Conservation (phyloP, 352 stramenopile species). For the Pythium diclinum region DNA sequence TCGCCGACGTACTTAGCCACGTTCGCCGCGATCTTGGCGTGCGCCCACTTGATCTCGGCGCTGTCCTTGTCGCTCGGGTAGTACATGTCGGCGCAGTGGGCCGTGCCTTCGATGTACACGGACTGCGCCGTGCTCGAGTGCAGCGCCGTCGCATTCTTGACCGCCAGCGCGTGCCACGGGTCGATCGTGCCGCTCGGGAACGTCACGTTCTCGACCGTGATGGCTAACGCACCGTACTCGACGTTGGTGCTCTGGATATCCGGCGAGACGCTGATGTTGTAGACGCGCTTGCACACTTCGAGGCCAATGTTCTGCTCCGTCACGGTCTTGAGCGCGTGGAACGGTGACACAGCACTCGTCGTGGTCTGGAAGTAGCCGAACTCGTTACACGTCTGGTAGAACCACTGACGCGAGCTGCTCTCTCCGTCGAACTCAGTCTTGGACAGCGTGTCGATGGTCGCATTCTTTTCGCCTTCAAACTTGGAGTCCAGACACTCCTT, state of each 20-base stretch:
- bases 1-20: conserved; percentile 42
- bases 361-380: conserved; percentile 88
- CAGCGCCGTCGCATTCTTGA: conserved; percentile 65
- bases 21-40: conserved; percentile 53
- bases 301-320: conserved; percentile 65
- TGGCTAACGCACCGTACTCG: conserved; percentile 71
- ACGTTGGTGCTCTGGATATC: conserved; percentile 65
- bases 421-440: conserved; percentile 65
- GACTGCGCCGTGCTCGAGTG: conserved; percentile 50
- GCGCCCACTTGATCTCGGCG: conserved; percentile 57
- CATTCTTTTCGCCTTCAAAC: conserved; percentile 64
- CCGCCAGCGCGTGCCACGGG: conserved; percentile 78
- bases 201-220: conserved; percentile 77
- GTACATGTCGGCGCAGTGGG: conserved; percentile 84
- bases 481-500: conserved; percentile 75
- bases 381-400: conserved; percentile 89
- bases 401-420: conserved; percentile 74
- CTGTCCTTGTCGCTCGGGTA: conserved; percentile 57
- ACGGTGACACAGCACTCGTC: conserved; percentile 52
- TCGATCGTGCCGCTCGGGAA: conserved; percentile 84
- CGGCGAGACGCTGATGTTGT: conserved; percentile 56
- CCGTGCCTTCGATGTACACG: conserved; percentile 80
- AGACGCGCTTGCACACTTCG: conserved; percentile 83
- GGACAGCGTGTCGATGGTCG: conserved; percentile 59
- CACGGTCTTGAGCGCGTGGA: conserved; percentile 61